Conservation (phyloP, 352 stramenopile species). For the Pythium periplocum region DNA sequence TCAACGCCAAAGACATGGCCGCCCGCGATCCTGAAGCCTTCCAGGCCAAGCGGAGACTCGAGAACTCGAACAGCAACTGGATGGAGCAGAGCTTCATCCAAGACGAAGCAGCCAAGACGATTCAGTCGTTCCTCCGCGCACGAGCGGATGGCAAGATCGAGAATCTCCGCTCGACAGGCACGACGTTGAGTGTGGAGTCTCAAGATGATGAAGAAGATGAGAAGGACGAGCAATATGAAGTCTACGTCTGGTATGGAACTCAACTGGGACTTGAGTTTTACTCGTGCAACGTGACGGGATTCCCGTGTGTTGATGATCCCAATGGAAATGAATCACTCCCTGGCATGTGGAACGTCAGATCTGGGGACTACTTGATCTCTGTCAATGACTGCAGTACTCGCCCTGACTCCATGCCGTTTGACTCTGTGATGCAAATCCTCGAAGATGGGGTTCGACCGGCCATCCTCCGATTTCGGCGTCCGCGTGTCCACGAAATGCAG, state of each 20-base stretch:
- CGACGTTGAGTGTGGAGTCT: slow-evolving; percentile 12
- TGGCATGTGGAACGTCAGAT: slow-evolving; percentile 59
- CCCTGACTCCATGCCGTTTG: slow-evolving; percentile 29
- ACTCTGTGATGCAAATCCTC: slow-evolving; percentile 48
- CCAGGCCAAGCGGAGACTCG: slow-evolving; percentile 8
- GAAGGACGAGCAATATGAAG: slow-evolving; percentile 41
- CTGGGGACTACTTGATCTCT: slow-evolving; percentile 53
- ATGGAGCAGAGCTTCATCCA: slow-evolving; percentile 24
- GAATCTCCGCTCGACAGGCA: slow-evolving; percentile 19
- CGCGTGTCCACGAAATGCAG: slow-evolving; percentile 36
- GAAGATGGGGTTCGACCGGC: slow-evolving; percentile 54
- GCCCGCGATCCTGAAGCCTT: slow-evolving; percentile 7
- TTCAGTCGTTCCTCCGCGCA: slow-evolving; percentile 26
- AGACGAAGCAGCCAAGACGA: slow-evolving; percentile 27
- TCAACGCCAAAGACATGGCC: slow-evolving; percentile 13
- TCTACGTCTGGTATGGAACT: slow-evolving; percentile 59
- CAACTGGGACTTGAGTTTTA: slow-evolving; percentile 44
- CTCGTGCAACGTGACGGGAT: slow-evolving; percentile 40
- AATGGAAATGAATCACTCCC: slow-evolving; percentile 58
- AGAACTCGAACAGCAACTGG: slow-evolving; percentile 26
- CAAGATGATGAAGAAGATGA: slow-evolving; percentile 30
- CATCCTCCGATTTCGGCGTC: slow-evolving; percentile 55
- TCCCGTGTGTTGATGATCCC: slow-evolving; percentile 41
- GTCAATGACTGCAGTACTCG: slow-evolving; percentile 52
- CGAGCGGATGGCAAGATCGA: slow-evolving; percentile 4